These are phyloP conservation scores for Vaccinium myrtillus DNA, from an alignment of 148 eudicot species.

Conservation along the genomic window DNA sequence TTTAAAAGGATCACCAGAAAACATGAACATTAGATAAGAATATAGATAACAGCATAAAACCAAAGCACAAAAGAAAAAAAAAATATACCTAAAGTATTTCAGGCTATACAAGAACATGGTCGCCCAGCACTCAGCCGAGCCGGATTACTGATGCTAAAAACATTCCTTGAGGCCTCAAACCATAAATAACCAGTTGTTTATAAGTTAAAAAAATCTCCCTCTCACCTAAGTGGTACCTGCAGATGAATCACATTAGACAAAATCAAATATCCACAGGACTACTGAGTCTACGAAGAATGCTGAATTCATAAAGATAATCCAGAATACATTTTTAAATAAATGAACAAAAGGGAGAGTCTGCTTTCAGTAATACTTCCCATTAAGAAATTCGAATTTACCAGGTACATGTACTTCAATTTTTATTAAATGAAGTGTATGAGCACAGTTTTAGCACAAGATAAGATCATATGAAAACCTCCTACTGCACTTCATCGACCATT, in stretches of 20 bases:
- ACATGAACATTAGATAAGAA: neutral
- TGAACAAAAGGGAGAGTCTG: neutral
- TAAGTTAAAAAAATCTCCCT: neutral
- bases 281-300: neutral
- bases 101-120: constrained; percentile 4
- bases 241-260: neutral
- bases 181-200: neutral
- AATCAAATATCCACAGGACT: too few species aligned
- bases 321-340: neutral
- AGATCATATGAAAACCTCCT: neutral
- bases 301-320: constrained; percentile 4
- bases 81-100: neutral
- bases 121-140: constrained; percentile 5
- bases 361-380: constrained; percentile 7
- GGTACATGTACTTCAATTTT: neutral
- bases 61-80: neutral
- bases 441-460: neutral
- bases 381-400: neutral
- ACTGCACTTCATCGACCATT: neutral
- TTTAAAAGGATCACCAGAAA: neutral
- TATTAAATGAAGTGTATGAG: neutral
- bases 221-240: neutral
- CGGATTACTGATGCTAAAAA: neutral
- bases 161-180: neutral
- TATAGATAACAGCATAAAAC: neutral